phyloP scores from a whole-genome alignment of 371 early-diverging fungal genomes.

The Circinella umbellata region DNA sequence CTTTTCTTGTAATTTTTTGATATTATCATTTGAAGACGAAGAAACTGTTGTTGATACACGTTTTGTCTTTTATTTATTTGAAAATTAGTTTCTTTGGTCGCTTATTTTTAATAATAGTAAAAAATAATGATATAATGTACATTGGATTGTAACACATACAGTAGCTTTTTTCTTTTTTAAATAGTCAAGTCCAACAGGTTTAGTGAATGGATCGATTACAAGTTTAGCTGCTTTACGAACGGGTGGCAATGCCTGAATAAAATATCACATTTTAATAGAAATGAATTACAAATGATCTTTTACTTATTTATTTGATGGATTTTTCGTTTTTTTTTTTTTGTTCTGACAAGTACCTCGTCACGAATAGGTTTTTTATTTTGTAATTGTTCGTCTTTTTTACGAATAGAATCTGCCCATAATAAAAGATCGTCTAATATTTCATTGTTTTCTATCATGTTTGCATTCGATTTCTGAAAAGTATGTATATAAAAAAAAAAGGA shows the following conservation, averaged over 20 bases:
- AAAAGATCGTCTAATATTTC: constrained; percentile 7
- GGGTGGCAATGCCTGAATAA: constrained; percentile 6
- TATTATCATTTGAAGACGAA: neutral
- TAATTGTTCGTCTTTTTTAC: constrained; percentile 9
- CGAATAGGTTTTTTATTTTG: constrained; percentile 1
- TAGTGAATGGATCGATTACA: neutral
- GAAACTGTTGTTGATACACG: neutral
- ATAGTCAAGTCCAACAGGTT: neutral
- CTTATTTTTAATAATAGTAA: too few species aligned
- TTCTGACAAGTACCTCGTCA: neutral
- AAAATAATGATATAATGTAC: too few species aligned
- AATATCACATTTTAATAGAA: too few species aligned
- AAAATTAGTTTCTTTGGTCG: neutral
- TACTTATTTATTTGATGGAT: too few species aligned
- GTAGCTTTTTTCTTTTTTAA: neutral
- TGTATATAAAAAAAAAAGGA: too few species aligned
- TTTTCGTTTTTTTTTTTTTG: too few species aligned
- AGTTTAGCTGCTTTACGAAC: constrained; percentile 2
- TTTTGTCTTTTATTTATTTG: neutral
- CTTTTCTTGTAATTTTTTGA: neutral
- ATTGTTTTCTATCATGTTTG: neutral
- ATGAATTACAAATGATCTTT: too few species aligned
- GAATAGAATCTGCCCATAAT: constrained; percentile 2
- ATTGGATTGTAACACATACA: too few species aligned
- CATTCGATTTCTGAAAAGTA: neutral